Evolutionary conservation across 352 stramenopile species (phyloP).

Genomic region (Globisporangium spinosum): DNA sequence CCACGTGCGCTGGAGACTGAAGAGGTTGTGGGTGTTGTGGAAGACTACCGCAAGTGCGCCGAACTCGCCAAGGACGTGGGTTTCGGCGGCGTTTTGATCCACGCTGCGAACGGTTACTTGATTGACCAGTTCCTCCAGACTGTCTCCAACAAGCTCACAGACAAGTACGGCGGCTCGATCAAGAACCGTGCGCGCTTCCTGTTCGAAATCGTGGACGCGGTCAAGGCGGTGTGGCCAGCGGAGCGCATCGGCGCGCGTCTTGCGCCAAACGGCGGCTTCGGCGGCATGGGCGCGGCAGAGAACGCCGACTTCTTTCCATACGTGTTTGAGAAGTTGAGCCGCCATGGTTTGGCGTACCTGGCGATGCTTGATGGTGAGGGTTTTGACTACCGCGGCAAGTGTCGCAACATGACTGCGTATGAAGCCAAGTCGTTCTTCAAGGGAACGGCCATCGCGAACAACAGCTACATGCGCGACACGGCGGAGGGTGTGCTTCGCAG

Average conservation of each 20-base stretch:
- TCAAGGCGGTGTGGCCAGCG: constrained; percentile 14
- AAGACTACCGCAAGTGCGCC: constrained; percentile 64
- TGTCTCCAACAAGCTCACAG: constrained; percentile 62
- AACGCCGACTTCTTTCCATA: constrained; percentile 20
- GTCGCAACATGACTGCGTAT: constrained; percentile 21
- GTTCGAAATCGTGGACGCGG: constrained; percentile 40
- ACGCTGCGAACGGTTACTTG: constrained; percentile 85
- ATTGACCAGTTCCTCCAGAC: constrained; percentile 87
- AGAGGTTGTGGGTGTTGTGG: constrained; percentile 43
- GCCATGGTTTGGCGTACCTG: constrained; percentile 24
- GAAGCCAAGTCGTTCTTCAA: constrained; percentile 36
- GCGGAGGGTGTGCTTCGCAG: constrained; percentile 31
- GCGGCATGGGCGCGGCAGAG: constrained; percentile 33
- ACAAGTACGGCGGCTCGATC: constrained; percentile 69
- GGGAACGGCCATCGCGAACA: constrained; percentile 28
- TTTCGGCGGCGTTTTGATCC: constrained; percentile 87
- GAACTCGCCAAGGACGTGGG: constrained; percentile 51
- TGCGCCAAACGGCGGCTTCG: constrained; percentile 48
- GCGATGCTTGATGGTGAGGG: constrained; percentile 26
- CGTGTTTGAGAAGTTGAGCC: constrained; percentile 12
- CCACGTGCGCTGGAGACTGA: too few relatives aligned
- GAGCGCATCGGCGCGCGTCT: constrained; percentile 16
- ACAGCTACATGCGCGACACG: constrained; percentile 31
- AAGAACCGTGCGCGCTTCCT: constrained; percentile 67
- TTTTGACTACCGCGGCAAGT: constrained; percentile 22